These are phyloP conservation scores for Psilocybe subaeruginosa DNA, from an alignment of 768 basidiomycete species.

Conservation along the genomic window DNA sequence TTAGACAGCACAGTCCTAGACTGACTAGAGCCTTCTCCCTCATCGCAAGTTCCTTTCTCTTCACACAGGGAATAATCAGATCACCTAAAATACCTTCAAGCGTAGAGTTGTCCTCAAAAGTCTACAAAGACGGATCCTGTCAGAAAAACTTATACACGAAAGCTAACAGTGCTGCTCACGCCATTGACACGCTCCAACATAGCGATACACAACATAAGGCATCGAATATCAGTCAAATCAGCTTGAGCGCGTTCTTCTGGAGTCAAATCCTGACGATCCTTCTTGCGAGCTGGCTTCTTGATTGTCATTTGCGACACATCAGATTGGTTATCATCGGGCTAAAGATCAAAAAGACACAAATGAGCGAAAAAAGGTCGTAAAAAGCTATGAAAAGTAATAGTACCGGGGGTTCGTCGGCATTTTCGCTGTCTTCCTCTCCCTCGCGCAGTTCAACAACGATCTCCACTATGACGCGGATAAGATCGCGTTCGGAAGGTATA, in stretches of 20 bases:
- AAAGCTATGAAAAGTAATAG: neutral
- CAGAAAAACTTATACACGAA: neutral
- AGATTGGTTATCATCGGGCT: slow-evolving; percentile 30
- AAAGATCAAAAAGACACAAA: neutral
- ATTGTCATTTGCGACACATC: slow-evolving; percentile 29
- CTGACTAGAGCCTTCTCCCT: slow-evolving; percentile 81
- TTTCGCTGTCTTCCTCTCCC: slow-evolving; percentile 32
- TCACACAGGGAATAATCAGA: slow-evolving; percentile 88
- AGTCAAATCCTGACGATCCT: slow-evolving; percentile 62
- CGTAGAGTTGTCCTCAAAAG: slow-evolving; percentile 79
- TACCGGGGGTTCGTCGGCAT: slow-evolving; percentile 24
- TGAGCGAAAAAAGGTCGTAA: neutral
- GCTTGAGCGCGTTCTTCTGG: slow-evolving; percentile 66
- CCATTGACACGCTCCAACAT: slow-evolving; percentile 92
- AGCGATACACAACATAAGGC: slow-evolving; percentile 80
- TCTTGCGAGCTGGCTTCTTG: slow-evolving; percentile 29
- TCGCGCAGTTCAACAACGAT: slow-evolving; percentile 40
- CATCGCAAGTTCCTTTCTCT: slow-evolving; percentile 81
- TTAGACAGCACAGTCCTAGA: slow-evolving; percentile 84
- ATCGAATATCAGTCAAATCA: slow-evolving; percentile 80
- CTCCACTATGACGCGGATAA: slow-evolving; percentile 40
- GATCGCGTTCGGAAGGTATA: slow-evolving; percentile 72
- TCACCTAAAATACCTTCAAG: slow-evolving; percentile 82
- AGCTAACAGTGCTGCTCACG: slow-evolving; percentile 47
- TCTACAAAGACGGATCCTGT: slow-evolving; percentile 46